Evolutionary conservation across 495 filamentous ascomycete species (phyloP).

Genomic region (Penicillium arizonense): DNA sequence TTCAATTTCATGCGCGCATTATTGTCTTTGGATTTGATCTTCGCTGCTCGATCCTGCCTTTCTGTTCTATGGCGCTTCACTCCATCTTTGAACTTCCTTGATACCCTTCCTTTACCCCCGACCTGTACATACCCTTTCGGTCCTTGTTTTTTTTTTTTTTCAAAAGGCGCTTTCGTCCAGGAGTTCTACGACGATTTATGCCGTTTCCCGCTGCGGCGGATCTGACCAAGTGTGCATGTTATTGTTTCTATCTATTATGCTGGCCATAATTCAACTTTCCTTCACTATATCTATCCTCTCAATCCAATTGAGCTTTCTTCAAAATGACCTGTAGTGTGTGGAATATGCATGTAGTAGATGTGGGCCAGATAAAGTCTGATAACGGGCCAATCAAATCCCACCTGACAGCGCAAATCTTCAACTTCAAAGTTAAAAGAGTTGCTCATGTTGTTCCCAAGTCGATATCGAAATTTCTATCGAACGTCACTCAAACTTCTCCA

Average conservation of each 20-base stretch:
- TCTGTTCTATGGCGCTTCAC: constrained; percentile 1
- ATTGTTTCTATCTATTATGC: constrained; percentile 19
- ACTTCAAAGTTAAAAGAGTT: no score
- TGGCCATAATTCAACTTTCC: constrained; percentile 18
- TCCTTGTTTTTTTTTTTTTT: constrained; percentile 8
- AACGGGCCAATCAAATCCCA: no score
- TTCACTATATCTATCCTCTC: not conserved
- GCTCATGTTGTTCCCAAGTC: no score
- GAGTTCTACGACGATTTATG: constrained; percentile 14
- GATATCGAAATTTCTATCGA: not conserved
- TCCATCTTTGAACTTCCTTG: constrained; percentile 9
- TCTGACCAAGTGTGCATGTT: constrained; percentile 12
- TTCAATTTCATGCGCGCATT: not conserved
- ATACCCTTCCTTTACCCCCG: constrained; percentile 12
- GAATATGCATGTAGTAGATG: no score
- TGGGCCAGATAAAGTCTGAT: no score
- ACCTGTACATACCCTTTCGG: constrained; percentile 15
- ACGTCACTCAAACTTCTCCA: not conserved
- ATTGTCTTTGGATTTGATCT: constrained; percentile 12
- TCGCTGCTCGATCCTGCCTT: not conserved
- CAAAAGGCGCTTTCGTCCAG: constrained; percentile 13
- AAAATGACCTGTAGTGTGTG: no score
- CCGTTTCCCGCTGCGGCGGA: constrained; percentile 5
- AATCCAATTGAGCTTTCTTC: not conserved
- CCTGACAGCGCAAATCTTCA: no score